Base-by-base conservation (phyloP, 2,329 filamentous ascomycete species). In the Ceratocystis ficicola region DNA sequence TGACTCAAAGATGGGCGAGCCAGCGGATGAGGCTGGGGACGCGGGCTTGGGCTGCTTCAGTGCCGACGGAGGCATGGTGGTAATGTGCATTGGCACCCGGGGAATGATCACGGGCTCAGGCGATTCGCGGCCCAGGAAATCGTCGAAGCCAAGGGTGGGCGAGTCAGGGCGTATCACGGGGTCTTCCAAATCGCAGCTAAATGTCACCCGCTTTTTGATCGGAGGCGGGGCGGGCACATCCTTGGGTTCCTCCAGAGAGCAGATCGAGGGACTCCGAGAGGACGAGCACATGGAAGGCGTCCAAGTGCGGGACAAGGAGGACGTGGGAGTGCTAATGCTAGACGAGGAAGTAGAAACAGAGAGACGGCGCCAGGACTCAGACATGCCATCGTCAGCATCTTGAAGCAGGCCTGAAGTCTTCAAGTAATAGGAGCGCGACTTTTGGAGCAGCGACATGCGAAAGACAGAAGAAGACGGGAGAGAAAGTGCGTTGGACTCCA, bases 151-250 rank as follows among this genome's bases (percentile, higher is more conserved):
- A 5, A 85, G 77, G 0, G 83, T 85, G 1, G 83, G 83, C 2
- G 82, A 85, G 69, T 85, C 83, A 0, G 82, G 83, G 7, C 83
- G 80, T 68, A 83, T 77, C 41, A 78, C 74, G 22, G 80, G 79
- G 69, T 81, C 75, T 17, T 74, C 73, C 17, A 74, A 69, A 12
- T 71, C 71, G 28, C 76, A 73, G 44, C 69, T 71, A 66, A 76
- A 79, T 46, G 73, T 73, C 41, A 77, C 75, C 25, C 74, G 74
- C 71, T 77, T 77, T 72, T 75, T 77, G 44, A 70, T 57, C 41
- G 68, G 25, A 44, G 64, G 59, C 22, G 48, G 66, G 50, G 62
- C 44, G 63, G 57, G 15, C 48, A 60, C 17, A 65, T 68, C 44
- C 50, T 65, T 55, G 41, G 69, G 68, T 52, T 76, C 74, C 5